phyloP scores from a whole-genome alignment of 257 asterid species.

The Fraxinus pennsylvanica region DNA sequence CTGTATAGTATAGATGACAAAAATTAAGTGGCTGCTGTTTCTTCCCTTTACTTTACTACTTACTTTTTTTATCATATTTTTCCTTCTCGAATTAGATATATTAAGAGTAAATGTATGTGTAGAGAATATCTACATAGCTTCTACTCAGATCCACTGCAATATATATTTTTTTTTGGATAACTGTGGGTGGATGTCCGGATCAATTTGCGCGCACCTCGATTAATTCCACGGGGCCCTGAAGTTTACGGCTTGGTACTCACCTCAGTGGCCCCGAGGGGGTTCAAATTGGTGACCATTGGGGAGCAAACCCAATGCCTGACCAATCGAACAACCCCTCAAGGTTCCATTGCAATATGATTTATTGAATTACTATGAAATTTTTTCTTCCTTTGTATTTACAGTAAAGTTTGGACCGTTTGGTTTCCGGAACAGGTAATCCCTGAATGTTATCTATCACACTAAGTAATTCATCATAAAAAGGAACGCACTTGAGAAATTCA shows the following conservation, averaged over 20 bases:
- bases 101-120: background rate
- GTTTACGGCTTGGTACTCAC: too few species aligned
- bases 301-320: too few species aligned
- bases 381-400: background rate
- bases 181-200: too few species aligned
- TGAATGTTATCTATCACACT: background rate
- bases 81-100: background rate
- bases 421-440: background rate
- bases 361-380: background rate
- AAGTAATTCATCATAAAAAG: background rate
- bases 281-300: too few species aligned
- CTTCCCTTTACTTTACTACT: background rate
- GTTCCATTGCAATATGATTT: background rate
- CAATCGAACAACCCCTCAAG: too few species aligned
- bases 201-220: too few species aligned
- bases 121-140: background rate
- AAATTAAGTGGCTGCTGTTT: background rate
- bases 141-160: background rate
- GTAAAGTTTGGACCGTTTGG: background rate
- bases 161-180: too few species aligned
- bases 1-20: background rate
- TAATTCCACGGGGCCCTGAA: too few species aligned
- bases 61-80: background rate
- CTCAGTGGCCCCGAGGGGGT: too few species aligned
- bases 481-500: background rate